Evolutionary conservation across 768 basidiomycete species (phyloP), one percentile per base, ranked within the genome.

Genomic region (Lactarius tabidus): DNA sequence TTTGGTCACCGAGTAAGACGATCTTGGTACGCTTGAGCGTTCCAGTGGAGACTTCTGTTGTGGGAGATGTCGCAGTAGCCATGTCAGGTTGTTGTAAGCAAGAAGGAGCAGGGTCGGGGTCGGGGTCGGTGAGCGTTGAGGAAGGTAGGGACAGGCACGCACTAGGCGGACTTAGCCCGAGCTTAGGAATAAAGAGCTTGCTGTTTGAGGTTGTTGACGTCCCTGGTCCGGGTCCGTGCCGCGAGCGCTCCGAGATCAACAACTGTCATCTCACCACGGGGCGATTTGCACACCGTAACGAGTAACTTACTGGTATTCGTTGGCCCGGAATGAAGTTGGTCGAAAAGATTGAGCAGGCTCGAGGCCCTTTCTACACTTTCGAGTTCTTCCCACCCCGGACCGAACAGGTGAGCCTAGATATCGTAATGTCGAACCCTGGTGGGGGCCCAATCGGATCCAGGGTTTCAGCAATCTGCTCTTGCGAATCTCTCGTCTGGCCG

Each of bases 351-450:
- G 72, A 77, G 3, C 67, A 75, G 5, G 78, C 81, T 53, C 65
- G 57, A 7, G 74, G 74, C 29, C 71, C 79, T 10, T 96, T 92
- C 77, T 97, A 87, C 73, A 93, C 91, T 0, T 93, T 96, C 75
- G 96, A 98, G 75, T 97, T 97, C 82, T 98, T 98, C 73, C 96
- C 96, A 17, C 96, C 96, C 15, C 84, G 93, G 64, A 98, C 96
- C 56, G 90, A 93, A 75, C 88, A 92, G 82, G 91, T 90, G 70
- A 35, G 72, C 66, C 48, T 20, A 29, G 36, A 61, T 23, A 52
- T 57, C 57, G 41, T 68, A 62, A 59, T 43, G 59, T 29, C 57
- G 15, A 48, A n/a, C 29, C 57, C 45, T 48, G 14, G 65, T 55
- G 56, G 66, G n/a, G 33, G 66, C 60, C 23, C 29, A 67, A 41